phyloP scores from a whole-genome alignment of 1,284 basidiomycete genomes.

The Moesziomyces globuligerus region DNA sequence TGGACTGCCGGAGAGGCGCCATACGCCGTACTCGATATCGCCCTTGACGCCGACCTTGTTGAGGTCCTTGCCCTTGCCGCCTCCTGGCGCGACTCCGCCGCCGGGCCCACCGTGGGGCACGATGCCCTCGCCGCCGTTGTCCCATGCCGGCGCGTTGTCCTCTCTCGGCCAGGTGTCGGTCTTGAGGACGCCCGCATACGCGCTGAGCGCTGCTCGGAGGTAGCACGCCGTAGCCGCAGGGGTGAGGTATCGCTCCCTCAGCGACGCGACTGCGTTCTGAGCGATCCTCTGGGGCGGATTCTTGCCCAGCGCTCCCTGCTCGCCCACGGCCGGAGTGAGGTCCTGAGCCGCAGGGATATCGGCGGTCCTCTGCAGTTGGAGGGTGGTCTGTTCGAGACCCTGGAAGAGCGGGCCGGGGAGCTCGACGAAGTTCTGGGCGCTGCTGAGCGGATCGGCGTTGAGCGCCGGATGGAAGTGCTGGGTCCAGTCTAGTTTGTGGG shows the following conservation, averaged over 20 bases:
- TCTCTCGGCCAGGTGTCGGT: slow-evolving; percentile 37
- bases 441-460: slow-evolving; percentile 14
- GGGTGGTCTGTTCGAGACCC: slow-evolving; percentile 32
- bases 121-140: slow-evolving; percentile 19
- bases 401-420: slow-evolving; percentile 38
- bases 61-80: slow-evolving; percentile 45
- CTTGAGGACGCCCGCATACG: slow-evolving; percentile 27
- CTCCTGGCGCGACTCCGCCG: slow-evolving; percentile 33
- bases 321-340: background rate
- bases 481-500: slow-evolving; percentile 55
- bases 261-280: slow-evolving; percentile 34
- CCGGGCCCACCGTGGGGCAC: slow-evolving; percentile 27
- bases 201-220: slow-evolving; percentile 36
- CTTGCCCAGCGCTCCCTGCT: background rate
- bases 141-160: slow-evolving; percentile 25
- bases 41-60: slow-evolving; percentile 31
- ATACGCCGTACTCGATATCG: slow-evolving; percentile 55
- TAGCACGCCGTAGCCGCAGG: slow-evolving; percentile 54
- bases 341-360: slow-evolving; percentile 2
- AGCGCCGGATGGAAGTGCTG: slow-evolving; percentile 61
- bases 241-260: slow-evolving; percentile 49
- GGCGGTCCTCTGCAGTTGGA: slow-evolving; percentile 13
- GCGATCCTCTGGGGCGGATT: slow-evolving; percentile 45
- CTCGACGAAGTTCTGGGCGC: slow-evolving; percentile 43
- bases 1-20: slow-evolving; percentile 36